Conservation (phyloP, 1,139 yeast genomes). For the Suhomyces panamericanus region DNA sequence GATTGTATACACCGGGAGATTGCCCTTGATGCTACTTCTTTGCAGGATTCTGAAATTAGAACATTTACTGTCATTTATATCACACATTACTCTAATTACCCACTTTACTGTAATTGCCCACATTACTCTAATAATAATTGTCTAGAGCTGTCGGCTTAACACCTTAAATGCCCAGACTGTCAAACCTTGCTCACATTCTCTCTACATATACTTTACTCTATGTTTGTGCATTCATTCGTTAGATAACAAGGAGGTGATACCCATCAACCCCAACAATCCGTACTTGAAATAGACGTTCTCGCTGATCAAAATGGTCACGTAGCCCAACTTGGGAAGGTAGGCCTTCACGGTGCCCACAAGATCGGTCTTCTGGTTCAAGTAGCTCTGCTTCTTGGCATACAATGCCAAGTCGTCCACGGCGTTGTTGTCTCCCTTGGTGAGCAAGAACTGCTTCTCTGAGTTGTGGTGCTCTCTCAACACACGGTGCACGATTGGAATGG, state of each 20-base stretch:
- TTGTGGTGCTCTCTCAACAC: slow-evolving; percentile 79
- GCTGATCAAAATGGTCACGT: slow-evolving; percentile 87
- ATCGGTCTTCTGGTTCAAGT: slow-evolving; percentile 74
- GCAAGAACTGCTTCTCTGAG: slow-evolving; percentile 61
- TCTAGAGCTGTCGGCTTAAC: no score
- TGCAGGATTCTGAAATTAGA: no score
- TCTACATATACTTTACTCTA: not conserved
- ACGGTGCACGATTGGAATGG: slow-evolving; percentile 94
- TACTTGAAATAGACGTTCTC: slow-evolving; percentile 80
- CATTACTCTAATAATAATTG: no score
- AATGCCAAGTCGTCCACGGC: slow-evolving; percentile 87
- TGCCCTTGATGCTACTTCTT: no score
- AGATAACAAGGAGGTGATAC: slow-evolving; percentile 54
- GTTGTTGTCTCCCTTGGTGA: slow-evolving; percentile 97
- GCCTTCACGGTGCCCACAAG: slow-evolving; percentile 89
- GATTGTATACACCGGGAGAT: no score
- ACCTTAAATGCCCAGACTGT: no score
- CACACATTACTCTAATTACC: no score
- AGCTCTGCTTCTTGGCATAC: slow-evolving; percentile 74
- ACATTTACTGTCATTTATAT: no score
- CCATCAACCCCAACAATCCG: slow-evolving; percentile 67
- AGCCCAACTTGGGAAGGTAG: slow-evolving; percentile 89
- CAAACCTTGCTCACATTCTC: no score
- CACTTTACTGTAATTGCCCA: no score
- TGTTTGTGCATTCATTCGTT: slow-evolving; percentile 30